These are phyloP conservation scores for Paulownia fortunei DNA, from an alignment of 257 asterid species.

Conservation along the genomic window DNA sequence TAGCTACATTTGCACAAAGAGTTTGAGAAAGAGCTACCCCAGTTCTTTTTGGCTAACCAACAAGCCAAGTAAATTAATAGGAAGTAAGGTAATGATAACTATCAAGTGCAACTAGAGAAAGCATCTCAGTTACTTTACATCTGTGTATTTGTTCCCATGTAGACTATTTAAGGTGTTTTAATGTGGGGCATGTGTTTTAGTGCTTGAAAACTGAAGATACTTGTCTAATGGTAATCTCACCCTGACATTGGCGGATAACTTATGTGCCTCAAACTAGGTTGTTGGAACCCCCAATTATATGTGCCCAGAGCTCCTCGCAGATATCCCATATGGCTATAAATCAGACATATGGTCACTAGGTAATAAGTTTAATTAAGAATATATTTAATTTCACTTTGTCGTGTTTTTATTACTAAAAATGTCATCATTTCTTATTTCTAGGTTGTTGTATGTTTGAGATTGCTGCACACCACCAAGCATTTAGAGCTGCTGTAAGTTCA, in stretches of 20 bases:
- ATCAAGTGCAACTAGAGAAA: no score
- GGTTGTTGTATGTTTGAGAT: constrained; percentile 99
- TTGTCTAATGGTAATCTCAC: neutral
- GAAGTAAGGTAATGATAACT: neutral
- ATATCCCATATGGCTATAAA: constrained; percentile 90
- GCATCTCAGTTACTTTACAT: neutral
- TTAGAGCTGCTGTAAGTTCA: constrained; percentile 81
- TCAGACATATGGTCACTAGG: constrained; percentile 98
- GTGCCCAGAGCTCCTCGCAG: constrained; percentile 96
- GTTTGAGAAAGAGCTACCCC: neutral
- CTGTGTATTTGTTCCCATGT: neutral
- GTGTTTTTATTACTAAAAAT: neutral
- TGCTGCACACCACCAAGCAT: constrained; percentile 91
- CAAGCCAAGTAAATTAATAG: neutral
- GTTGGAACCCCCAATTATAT: constrained; percentile 89
- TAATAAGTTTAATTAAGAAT: constrained; percentile 33
- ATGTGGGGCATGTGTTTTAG: neutral
- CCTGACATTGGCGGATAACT: neutral
- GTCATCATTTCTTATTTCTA: constrained; percentile 30
- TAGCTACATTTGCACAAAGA: no score
- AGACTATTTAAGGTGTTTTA: neutral
- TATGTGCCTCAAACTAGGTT: constrained; percentile 52
- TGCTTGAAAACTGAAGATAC: neutral
- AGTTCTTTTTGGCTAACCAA: neutral
- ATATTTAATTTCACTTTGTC: neutral